Base-by-base conservation (phyloP, 2,329 filamentous ascomycete genomes). In the Colletotrichum sp. region DNA sequence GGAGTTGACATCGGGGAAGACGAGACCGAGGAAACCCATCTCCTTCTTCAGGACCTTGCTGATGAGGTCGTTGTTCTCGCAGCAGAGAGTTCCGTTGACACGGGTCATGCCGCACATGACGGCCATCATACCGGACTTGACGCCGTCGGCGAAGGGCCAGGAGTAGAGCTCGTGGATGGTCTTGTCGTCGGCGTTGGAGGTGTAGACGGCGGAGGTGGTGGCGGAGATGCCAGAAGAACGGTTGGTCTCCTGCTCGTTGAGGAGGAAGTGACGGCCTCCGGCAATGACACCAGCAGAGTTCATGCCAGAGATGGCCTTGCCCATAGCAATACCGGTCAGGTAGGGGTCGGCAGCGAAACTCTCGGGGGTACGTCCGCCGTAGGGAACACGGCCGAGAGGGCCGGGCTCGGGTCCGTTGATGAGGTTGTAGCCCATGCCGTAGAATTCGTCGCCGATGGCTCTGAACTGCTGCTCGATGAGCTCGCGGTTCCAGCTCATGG, bases 241-340 rank as follows among this genome's bases (percentile, higher is more conserved):
- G 81, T 88, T 88, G 78, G 91, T 89, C 80, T 92, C 90, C 78
- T 92, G 90, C 79, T 92, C 90, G 78, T 92, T 92, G 82, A 89
- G 91, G 26, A 91, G 87, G 81, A 91, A 92, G 81, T 92, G 90
- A 84, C 92, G 92, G 77, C 91, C 85, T 2, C 89, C 89, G 5
- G 90, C 89, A 78, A 89, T 87, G 48, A 92, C 86, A 12, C 90
- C 90, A n/a, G 86, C 90, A 70, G 86, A 87, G 82, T 92, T 89
- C 72, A 92, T 91, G 18, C 90, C 90, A 43, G 85, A 85, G 43
- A 91, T 84, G 36, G 91, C 84, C 26, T 89, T 87, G 12, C 88
- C 89, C 4, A 90, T 89, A 10, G 89, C 88, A 16, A 90, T 84
- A 0, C 90, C 90, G 26, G 89, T 87, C 21, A 92, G 85, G 78